These are phyloP conservation scores for Nepenthes mirabilis DNA, from an alignment of 148 eudicot genomes.

Conservation along the genomic window DNA sequence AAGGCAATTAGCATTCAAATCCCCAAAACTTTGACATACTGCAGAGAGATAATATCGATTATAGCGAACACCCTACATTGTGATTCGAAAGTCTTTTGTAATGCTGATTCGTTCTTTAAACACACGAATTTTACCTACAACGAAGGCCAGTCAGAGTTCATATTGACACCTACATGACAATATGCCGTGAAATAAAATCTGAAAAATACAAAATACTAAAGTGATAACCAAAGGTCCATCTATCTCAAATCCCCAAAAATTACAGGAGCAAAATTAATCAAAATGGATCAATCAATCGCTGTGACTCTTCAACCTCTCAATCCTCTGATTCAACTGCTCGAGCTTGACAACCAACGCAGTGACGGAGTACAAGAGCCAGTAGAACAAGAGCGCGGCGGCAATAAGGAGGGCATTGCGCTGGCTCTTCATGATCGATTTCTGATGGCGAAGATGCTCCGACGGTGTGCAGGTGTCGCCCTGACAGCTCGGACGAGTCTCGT, in stretches of 20 bases:
- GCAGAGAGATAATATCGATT: too few relatives aligned
- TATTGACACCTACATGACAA: too few relatives aligned
- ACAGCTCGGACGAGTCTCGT: slow-evolving; percentile 64
- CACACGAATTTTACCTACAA: too few relatives aligned
- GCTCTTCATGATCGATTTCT: slow-evolving; percentile 70
- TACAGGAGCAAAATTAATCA: background rate
- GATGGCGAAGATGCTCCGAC: slow-evolving; percentile 71
- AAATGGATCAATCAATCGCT: background rate
- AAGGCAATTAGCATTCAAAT: too few relatives aligned
- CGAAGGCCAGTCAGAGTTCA: too few relatives aligned
- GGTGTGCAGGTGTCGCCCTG: slow-evolving; percentile 43
- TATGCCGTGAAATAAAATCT: too few relatives aligned
- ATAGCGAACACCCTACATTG: too few relatives aligned
- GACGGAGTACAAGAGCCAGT: slow-evolving; percentile 72
- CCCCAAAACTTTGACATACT: too few relatives aligned
- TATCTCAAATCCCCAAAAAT: background rate
- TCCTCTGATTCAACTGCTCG: slow-evolving; percentile 48
- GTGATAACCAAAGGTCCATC: background rate
- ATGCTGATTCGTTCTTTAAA: too few relatives aligned
- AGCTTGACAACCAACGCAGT: slow-evolving; percentile 43
- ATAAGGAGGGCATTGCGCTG: slow-evolving; percentile 72
- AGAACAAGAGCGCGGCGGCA: slow-evolving; percentile 57
- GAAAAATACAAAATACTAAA: too few relatives aligned
- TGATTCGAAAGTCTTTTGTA: too few relatives aligned
- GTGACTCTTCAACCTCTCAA: slow-evolving; percentile 39